Percentiles rank a stretch among this genome's conserved stretches.
These are phyloP conservation scores for Fusarium sp. DNA, from an alignment of 2,329 filamentous ascomycete genomes.

Conservation along the genomic window DNA sequence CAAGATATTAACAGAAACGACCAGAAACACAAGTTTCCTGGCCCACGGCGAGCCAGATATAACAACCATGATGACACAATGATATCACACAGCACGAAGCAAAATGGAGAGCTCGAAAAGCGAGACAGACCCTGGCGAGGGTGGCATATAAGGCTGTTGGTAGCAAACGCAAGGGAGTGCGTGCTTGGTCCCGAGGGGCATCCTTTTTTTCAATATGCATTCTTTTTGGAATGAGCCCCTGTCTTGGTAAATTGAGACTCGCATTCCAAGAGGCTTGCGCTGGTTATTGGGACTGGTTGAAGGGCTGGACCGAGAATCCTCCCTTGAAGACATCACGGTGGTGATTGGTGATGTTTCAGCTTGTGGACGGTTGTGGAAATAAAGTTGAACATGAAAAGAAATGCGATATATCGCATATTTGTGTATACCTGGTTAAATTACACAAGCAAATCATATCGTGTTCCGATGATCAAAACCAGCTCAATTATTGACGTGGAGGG, in stretches of 20 bases:
- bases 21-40: constrained; percentile 19
- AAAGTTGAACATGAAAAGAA: constrained; percentile 22
- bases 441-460: not conserved
- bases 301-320: constrained; percentile 12
- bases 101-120: constrained; percentile 13
- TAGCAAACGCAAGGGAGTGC: constrained; percentile 32
- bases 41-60: constrained; percentile 38
- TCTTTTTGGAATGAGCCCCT: constrained; percentile 38
- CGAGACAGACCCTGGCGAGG: constrained; percentile 4
- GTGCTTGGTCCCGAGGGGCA: not conserved
- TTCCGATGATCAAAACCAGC: fast-evolving
- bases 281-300: not conserved
- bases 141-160: constrained; percentile 26
- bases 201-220: not conserved
- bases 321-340: constrained; percentile 12
- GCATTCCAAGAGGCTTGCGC: constrained; percentile 24
- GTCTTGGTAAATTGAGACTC: constrained; percentile 11
- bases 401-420: constrained; percentile 20
- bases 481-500: not conserved
- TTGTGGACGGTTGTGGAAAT: constrained; percentile 4
- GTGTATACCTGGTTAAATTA: not conserved
- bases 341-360: constrained; percentile 32
- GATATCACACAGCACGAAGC: not conserved
- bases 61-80: constrained; percentile 25
- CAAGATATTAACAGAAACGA: constrained; percentile 19